phyloP scores from a whole-genome alignment of 1,284 basidiomycete species.

The Naganishia liquefaciens region DNA sequence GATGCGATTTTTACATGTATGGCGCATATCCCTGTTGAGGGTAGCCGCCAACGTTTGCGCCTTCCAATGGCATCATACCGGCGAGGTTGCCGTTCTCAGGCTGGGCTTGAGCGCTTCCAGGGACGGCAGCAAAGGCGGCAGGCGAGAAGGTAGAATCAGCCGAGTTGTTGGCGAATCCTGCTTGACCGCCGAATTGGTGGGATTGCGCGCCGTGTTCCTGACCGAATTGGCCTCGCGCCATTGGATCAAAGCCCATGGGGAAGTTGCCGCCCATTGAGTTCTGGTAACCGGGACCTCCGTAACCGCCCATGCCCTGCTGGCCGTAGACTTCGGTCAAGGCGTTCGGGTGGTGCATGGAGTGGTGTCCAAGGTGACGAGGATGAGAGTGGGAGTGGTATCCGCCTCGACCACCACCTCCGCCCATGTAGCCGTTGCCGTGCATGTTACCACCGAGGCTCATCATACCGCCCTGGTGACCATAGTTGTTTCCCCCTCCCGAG shows the following conservation, averaged over 20 bases:
- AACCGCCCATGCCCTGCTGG: conserved; percentile 29
- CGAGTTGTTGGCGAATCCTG: conserved; percentile 10
- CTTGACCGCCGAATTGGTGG: conserved; percentile 16
- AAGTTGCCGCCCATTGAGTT: conserved; percentile 31
- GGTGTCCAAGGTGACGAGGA: conserved; percentile 50
- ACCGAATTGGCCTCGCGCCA: conserved; percentile 29
- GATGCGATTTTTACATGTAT: conserved; percentile 31
- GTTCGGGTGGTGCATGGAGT: conserved; percentile 54
- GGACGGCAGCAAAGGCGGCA: conserved; percentile 21
- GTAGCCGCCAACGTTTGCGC: conserved; percentile 26
- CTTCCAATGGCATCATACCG: conserved; percentile 30
- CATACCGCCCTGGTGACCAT: conserved; percentile 59
- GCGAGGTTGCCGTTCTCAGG: conserved; percentile 20
- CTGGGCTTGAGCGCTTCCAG: conserved; percentile 29
- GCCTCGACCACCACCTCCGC: conserved; percentile 36
- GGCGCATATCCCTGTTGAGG: conserved; percentile 32
- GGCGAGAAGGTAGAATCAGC: conserved; percentile 23
- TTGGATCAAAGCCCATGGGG: conserved; percentile 30
- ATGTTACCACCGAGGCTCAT: conserved; percentile 34
- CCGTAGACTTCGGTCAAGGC: conserved; percentile 55
- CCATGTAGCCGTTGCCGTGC: conserved; percentile 32
- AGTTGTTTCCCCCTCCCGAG: conserved; percentile 50
- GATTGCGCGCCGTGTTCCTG: conserved; percentile 6
- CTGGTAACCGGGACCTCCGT: conserved; percentile 32
- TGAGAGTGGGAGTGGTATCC: conserved; percentile 41